Percentiles rank a stretch among this genome's conserved stretches.
Evolutionary conservation across 208 protist genomes (phyloP).

Genomic region (Leptomonas seymouri): DNA sequence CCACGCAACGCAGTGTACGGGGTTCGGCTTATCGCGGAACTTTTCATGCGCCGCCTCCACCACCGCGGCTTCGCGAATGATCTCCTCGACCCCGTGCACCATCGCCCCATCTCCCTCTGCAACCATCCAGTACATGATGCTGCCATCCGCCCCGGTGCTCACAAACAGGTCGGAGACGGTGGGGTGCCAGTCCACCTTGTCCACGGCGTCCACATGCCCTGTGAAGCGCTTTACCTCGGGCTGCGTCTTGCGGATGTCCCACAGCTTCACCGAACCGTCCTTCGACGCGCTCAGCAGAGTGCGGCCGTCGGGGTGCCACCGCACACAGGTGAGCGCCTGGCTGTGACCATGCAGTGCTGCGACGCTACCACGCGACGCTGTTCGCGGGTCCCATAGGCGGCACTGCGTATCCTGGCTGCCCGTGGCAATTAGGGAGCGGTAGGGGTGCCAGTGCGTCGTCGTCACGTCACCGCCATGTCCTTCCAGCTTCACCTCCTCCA

Average conservation of each 20-base stretch:
- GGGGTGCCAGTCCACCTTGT: conserved; percentile 84
- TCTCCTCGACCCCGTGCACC: conserved; percentile 63
- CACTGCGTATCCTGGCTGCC: conserved; percentile 88
- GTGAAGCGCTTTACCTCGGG: conserved; percentile 76
- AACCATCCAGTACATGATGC: conserved; percentile 86
- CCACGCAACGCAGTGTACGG: conserved; percentile 78
- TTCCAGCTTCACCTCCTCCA: conserved; percentile 86
- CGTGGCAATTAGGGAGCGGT: conserved; percentile 78
- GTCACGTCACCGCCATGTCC: conserved; percentile 89
- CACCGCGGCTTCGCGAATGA: conserved; percentile 55
- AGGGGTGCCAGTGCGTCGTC: conserved; percentile 88
- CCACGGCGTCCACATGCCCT: conserved; percentile 75
- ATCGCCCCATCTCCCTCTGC: conserved; percentile 69
- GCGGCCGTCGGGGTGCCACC: conserved; percentile 83
- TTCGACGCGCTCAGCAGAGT: conserved; percentile 80
- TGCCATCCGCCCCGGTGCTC: conserved; percentile 77
- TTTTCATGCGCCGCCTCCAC: conserved; percentile 81
- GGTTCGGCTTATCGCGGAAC: conserved; percentile 82
- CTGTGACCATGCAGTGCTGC: conserved; percentile 83
- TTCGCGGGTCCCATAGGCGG: conserved; percentile 88
- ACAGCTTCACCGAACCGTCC: conserved; percentile 83
- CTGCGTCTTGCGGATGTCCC: conserved; percentile 85
- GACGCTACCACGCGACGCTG: conserved; percentile 72
- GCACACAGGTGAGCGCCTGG: conserved; percentile 76
- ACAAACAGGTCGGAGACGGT: conserved; percentile 72